Conservation (phyloP, 371 early-diverging fungal species). For the Blyttiomyces sp. region DNA sequence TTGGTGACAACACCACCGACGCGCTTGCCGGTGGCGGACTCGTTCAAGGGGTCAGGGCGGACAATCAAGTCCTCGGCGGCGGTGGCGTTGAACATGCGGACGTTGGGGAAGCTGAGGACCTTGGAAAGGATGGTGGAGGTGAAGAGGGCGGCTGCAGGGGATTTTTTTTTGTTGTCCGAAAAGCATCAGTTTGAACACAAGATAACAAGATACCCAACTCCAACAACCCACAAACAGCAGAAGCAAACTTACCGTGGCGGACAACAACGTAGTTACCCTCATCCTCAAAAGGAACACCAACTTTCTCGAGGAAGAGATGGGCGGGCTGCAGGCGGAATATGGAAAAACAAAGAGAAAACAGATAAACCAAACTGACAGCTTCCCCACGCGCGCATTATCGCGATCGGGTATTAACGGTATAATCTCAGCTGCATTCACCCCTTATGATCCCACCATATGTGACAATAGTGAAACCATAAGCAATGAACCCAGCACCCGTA, state of each 20-base stretch:
- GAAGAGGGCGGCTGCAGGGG: constrained; percentile 64
- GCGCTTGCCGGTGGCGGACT: constrained; percentile 15
- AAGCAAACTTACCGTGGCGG: constrained; percentile 27
- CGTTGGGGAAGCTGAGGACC: constrained; percentile 62
- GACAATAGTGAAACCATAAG: no score
- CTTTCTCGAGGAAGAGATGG: constrained; percentile 57
- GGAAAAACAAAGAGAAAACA: neutral
- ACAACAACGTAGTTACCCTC: constrained; percentile 72
- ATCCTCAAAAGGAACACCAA: constrained; percentile 69
- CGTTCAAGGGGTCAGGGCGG: constrained; percentile 48
- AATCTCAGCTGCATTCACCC: no score
- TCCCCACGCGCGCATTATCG: constrained; percentile 18
- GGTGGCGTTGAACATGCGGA: constrained; percentile 76
- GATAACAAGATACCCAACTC: neutral
- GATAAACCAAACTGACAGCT: neutral
- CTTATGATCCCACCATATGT: no score
- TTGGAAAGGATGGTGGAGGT: constrained; percentile 72
- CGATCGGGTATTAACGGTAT: no score
- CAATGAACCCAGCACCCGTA: no score
- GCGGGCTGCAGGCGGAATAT: neutral
- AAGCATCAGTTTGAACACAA: neutral
- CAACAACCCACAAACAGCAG: neutral
- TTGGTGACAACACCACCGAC: constrained; percentile 69
- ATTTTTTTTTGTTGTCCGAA: neutral
- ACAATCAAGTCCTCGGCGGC: constrained; percentile 70